A percentile compares a stretch with the other conserved stretches of the same genome.
Evolutionary conservation across 2,329 filamentous ascomycete species (phyloP).

Genomic region (Penicillium crustosum): DNA sequence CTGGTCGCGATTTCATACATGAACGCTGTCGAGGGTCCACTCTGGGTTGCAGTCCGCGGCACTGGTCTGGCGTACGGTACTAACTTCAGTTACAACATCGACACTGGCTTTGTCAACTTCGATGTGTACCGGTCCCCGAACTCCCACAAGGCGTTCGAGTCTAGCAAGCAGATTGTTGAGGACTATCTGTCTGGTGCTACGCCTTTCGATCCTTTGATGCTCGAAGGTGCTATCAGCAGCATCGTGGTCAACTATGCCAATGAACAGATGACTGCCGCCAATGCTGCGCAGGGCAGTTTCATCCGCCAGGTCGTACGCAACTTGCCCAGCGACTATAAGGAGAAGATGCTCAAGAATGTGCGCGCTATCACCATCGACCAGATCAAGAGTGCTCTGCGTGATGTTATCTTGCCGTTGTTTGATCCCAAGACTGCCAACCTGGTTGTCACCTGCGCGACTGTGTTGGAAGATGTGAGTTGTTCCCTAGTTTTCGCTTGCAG

Average conservation of each 20-base stretch:
- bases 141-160: conserved; percentile 78
- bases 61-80: conserved; percentile 91
- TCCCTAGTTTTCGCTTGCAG: conserved; percentile 1
- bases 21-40: conserved; percentile 86
- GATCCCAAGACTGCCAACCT: conserved; percentile 77
- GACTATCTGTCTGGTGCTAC: conserved; percentile 70
- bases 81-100: conserved; percentile 72
- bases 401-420: conserved; percentile 78
- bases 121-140: conserved; percentile 89
- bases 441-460: conserved; percentile 81
- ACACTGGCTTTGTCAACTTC: conserved; percentile 78
- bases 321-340: conserved; percentile 74
- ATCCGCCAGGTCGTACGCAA: conserved; percentile 75
- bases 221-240: conserved; percentile 86
- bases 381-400: conserved; percentile 70
- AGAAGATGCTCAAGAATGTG: conserved; percentile 73
- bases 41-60: conserved; percentile 91
- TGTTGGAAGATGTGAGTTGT: conserved; percentile 75
- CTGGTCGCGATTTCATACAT: conserved; percentile 89
- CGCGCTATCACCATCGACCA: conserved; percentile 73
- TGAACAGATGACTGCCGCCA: conserved; percentile 80
- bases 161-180: conserved; percentile 71
- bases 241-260: conserved; percentile 86
- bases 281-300: conserved; percentile 80
- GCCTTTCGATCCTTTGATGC: conserved; percentile 73